Base-by-base conservation (phyloP, 495 filamentous ascomycete species). In the Massariosphaeria phaeospora region DNA sequence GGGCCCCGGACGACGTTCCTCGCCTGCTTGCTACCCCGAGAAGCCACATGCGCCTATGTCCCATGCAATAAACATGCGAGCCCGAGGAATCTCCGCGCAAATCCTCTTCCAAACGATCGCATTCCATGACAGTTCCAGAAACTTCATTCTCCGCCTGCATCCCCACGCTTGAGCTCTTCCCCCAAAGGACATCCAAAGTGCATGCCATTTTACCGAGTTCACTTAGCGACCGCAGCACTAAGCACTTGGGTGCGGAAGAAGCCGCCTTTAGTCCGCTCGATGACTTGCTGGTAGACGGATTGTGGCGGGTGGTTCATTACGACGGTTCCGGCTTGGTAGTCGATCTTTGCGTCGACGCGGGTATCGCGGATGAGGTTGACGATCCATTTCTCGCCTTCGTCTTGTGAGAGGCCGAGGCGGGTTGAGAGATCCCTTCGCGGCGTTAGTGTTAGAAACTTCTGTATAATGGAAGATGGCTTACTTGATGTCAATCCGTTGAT, bases 381-480 rank as follows among this genome's bases (percentile, higher is more conserved):
- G 61, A 98, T 98, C 94, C 94, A 97, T 77, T 96, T 97, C 82
- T 98, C 93, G 60, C 94, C 93, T 63, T 95, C 93, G 64, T 95
- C 89, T 64, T 89, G 81, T 65, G 82, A 87, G 55, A 98, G 75
- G 54, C 93, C 93, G 45, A 98, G 78, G 57, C 91, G 83, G 54
- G 84, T 84, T 56, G 89, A 95, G 15, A 98, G 79, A 64, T 97
- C 94, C 71, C 82, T 84, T 81, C 57, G 3, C 30, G 43, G 48
- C 18, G 55, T 69, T 62, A 70, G 57, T 23, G 24, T 43, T 41
- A 39, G 35, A 23, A 38, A 25, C 5, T 31, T 17, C 7, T 9
- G n/a, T 21, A 21, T 1, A 27, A 38, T 9, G 18, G 8, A 10
- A 40, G 9, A 18, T 40, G 34, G 26, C 81, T 62, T 72, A 84